A percentile compares a stretch with the other conserved stretches of the same genome.
phyloP scores from a whole-genome alignment of 495 filamentous ascomycete genomes.

The Penicillium taxi region DNA sequence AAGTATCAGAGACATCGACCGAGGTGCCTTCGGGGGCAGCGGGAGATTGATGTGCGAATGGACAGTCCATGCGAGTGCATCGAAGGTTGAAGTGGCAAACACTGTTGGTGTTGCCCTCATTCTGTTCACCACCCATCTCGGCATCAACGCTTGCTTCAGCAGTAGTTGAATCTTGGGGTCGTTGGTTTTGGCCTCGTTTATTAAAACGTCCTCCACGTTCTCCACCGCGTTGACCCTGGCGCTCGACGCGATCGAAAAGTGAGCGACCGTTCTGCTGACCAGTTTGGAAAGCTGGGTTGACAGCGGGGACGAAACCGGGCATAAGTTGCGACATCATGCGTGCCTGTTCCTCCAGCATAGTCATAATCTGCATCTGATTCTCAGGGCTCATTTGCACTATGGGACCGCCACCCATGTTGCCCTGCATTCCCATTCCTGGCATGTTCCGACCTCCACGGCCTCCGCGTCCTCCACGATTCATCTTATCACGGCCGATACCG shows the following conservation, averaged over 20 bases:
- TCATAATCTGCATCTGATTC: conserved; percentile 71
- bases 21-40: conserved; percentile 75
- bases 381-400: conserved; percentile 54
- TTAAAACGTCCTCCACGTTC: conserved; percentile 29
- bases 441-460: conserved; percentile 44
- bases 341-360: conserved; percentile 84
- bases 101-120: conserved; percentile 45
- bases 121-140: conserved; percentile 32
- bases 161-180: conserved; percentile 13
- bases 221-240: conserved; percentile 33
- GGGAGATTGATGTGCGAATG: conserved; percentile 89
- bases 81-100: conserved; percentile 78
- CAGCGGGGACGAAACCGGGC: conserved; percentile 41
- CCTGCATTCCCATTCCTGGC: conserved; percentile 42
- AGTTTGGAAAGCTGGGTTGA: conserved; percentile 49
- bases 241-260: conserved; percentile 70
- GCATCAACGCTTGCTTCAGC: conserved; percentile 39
- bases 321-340: conserved; percentile 70
- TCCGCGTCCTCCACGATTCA: conserved; percentile 58
- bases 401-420: conserved; percentile 30
- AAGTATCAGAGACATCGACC: conserved; percentile 72
- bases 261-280: conserved; percentile 52
- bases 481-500: conserved; percentile 60
- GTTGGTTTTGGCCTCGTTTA: conserved; percentile 25
- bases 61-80: conserved; percentile 84